Base-by-base conservation (phyloP, 768 basidiomycete genomes). In the Auriscalpium vulgare region DNA sequence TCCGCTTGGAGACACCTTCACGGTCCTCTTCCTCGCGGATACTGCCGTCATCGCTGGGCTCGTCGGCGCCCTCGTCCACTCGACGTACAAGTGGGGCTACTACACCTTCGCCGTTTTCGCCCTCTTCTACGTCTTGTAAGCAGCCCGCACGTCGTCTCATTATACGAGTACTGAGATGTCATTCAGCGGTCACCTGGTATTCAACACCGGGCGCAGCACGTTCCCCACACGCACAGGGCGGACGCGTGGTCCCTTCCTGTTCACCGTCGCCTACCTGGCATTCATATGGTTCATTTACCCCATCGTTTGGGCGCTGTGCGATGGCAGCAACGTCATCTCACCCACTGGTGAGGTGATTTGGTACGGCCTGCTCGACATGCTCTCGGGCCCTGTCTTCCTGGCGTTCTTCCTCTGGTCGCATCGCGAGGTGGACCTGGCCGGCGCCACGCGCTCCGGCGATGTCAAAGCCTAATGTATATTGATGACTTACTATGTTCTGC, bases 261-360 rank as follows among this genome's bases (percentile, higher is more conserved):
- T 53, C 35, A 72, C 72, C 19, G 74, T 75, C 8, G 62, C 58
- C n/a, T 72, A 74, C 67, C 70, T 81, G 58, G 69, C 74, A n/a
- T 70, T 80, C 66, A 65, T 84, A 59, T 81, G 78, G 75, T 48
- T 78, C 53, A 58, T 82, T 35, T 84, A 84, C 67, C 79, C 83
- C 9, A 72, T 84, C 56, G 73, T 72, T 36, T 84, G 82, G 83
- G 82, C 74, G 53, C 65, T 76, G 45, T 72, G 73, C n/a, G 82
- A 83, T 54, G 81, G 81, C 37, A 70, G 71, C 4, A 78, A 82
- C 65, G 70, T 69, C 38, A 78, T 85, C 63, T 66, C 73, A 1
- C 74, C 78, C 35, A 72, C 75, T 49, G 66, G 69, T 17, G 82
- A 84, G 67, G 82, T 82, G 79, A 67, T 80, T 45, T 78, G 73